Conservation (phyloP, 345 rosid genomes). For the Lenwebbia sp. region DNA sequence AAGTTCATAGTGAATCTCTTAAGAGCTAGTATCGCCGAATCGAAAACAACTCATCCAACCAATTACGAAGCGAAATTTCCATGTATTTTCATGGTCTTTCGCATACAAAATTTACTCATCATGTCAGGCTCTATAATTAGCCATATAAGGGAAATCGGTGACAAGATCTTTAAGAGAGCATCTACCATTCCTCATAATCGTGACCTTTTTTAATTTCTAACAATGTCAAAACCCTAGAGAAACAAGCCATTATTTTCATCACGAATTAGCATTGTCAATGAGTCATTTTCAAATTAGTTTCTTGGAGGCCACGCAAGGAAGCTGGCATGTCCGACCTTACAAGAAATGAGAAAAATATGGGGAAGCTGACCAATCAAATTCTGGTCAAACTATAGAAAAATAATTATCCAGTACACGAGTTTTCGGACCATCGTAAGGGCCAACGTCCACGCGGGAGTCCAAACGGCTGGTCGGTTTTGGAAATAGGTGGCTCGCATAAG, state of each 20-base stretch:
- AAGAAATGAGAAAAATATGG: not conserved
- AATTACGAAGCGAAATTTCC: not conserved
- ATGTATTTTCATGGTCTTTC: too few species aligned
- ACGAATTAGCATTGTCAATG: not conserved
- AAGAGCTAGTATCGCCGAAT: too few species aligned
- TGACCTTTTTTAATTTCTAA: not conserved
- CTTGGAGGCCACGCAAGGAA: not conserved
- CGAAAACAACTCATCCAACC: fast-evolving
- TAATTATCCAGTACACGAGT: not conserved
- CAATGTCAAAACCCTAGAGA: not conserved
- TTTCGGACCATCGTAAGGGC: not conserved
- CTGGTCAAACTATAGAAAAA: not conserved
- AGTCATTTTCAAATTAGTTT: not conserved
- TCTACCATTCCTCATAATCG: not conserved
- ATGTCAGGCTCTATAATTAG: not conserved
- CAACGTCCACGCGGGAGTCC: not conserved
- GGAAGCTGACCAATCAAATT: not conserved
- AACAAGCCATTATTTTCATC: not conserved
- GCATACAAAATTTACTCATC: too few species aligned
- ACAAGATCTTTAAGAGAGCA: not conserved
- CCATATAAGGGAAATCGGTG: not conserved
- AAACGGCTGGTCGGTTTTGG: not conserved
- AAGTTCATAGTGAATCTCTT: too few species aligned
- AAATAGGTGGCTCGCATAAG: not conserved
- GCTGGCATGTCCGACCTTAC: not conserved